Evolutionary conservation across 2,329 filamentous ascomycete genomes (phyloP), one percentile per base, ranked within the genome.

Genomic region (Plenodomus tracheiphilus): DNA sequence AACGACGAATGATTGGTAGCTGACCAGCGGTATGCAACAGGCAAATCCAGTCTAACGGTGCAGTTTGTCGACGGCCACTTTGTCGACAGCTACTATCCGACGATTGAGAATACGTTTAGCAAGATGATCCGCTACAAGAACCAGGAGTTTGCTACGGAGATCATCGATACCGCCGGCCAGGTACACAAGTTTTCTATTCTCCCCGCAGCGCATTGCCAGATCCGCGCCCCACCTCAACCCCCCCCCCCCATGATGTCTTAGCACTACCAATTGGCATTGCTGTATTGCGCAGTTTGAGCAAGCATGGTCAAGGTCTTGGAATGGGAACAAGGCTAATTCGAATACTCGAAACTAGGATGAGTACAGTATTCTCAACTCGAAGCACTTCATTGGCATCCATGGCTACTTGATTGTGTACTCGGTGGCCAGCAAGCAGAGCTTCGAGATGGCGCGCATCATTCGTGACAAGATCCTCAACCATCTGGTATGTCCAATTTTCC

Each of bases 391-490:
- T 72, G 94, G 94, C 56, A 97, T 97, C 61, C 94, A 99, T 78
- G 94, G 94, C 48, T 99, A 97, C 75, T 91, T 99, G 83, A 87
- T 99, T 52, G 93, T 97, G 41, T 99, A 99, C 76, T 96, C 92
- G n/a, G 92, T 99, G 41, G 89, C 89, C 18, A 96, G 90, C 40
- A 86, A 90, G 67, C 89, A 94, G 64, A 96, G 91, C 9, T 97
- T 97, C 69, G 94, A 99, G 72, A 99, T 97, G 93, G 88, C 96
- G 42, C 85, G 89, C 66, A 91, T 97, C 51, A 96, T 99, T 60
- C 83, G 92, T 20, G 93, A 97, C 73, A 99, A 97, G 81, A 97
- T 99, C 55, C 79, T 99, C 49, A 96, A 96, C 72, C 93, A 97
- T 71, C 78, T 97, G 57, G 93, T 96, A 78, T 69, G 85, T 74